Conservation (phyloP, 2,329 filamentous ascomycete genomes). For the Fusarium mangiferae region DNA sequence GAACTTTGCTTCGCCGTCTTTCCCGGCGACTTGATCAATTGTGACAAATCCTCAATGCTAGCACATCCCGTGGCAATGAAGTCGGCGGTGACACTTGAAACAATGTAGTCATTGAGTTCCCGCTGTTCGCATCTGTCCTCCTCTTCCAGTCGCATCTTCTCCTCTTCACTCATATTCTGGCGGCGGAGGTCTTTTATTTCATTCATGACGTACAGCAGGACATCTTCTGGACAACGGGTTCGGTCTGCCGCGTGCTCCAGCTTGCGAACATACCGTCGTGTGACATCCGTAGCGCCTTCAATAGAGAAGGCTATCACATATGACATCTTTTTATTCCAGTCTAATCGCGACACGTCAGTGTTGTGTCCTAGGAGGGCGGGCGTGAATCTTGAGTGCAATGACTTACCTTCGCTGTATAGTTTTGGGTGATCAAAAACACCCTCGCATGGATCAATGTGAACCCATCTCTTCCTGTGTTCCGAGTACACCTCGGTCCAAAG, state of each 20-base stretch:
- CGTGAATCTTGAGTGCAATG: neutral
- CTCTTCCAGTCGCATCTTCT: neutral
- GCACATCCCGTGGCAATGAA: neutral
- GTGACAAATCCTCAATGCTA: neutral
- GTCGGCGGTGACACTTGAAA: neutral
- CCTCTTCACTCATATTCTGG: neutral
- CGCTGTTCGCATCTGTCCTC: neutral
- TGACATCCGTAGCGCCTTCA: neutral
- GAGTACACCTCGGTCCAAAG: neutral
- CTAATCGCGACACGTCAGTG: neutral
- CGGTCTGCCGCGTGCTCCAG: neutral
- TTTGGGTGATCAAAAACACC: neutral
- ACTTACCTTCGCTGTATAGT: neutral
- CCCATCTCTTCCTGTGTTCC: neutral
- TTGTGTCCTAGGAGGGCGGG: neutral
- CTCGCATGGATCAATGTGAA: neutral
- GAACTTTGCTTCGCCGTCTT: neutral
- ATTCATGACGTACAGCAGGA: neutral
- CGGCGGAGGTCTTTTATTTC: neutral
- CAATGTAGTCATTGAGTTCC: neutral
- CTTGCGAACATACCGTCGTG: neutral
- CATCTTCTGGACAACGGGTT: neutral
- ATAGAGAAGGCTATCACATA: neutral
- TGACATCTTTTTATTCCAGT: accelerated
- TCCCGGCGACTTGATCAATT: neutral